Evolutionary conservation across 352 stramenopile species (phyloP).

Genomic region (Phytopythium chamaehyphon): DNA sequence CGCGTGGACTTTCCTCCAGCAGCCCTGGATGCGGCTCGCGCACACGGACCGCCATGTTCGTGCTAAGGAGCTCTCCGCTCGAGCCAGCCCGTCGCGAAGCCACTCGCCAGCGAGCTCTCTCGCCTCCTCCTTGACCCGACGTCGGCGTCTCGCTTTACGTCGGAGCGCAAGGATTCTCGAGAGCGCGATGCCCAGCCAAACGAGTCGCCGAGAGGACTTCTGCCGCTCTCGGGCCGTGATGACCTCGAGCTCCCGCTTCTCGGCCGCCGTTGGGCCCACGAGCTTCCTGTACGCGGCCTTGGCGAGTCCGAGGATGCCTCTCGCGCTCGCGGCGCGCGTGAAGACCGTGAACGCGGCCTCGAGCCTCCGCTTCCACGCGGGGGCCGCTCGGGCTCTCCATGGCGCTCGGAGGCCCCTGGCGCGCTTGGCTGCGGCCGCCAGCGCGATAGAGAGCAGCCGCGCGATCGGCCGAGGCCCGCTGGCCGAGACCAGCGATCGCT

Average conservation of each 20-base stretch:
- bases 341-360: constrained; percentile 3
- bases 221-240: constrained; percentile 9
- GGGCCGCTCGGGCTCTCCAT: neutral
- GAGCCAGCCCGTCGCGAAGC: constrained; percentile 9
- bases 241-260: constrained; percentile 5
- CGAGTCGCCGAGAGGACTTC: constrained; percentile 11
- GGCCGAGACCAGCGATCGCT: constrained; percentile 8
- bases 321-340: constrained; percentile 8
- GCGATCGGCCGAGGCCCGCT: constrained; percentile 1
- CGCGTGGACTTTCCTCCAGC: constrained; percentile 16
- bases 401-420: constrained; percentile 5
- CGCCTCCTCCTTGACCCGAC: constrained; percentile 4
- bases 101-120: constrained; percentile 7
- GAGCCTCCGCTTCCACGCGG: constrained; percentile 13
- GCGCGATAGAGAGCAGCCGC: constrained; percentile 7
- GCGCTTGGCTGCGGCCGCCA: constrained; percentile 8
- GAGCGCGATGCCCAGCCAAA: constrained; percentile 15
- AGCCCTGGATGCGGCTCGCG: constrained; percentile 19
- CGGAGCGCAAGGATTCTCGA: constrained; percentile 4
- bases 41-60: constrained; percentile 1
- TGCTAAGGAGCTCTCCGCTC: constrained; percentile 2
- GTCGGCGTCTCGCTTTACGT: neutral
- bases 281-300: constrained; percentile 13
- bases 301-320: constrained; percentile 11
- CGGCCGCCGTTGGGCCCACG: constrained; percentile 2